Conservation (phyloP, 176 grass and related monocot species). For the Areca catechu region DNA sequence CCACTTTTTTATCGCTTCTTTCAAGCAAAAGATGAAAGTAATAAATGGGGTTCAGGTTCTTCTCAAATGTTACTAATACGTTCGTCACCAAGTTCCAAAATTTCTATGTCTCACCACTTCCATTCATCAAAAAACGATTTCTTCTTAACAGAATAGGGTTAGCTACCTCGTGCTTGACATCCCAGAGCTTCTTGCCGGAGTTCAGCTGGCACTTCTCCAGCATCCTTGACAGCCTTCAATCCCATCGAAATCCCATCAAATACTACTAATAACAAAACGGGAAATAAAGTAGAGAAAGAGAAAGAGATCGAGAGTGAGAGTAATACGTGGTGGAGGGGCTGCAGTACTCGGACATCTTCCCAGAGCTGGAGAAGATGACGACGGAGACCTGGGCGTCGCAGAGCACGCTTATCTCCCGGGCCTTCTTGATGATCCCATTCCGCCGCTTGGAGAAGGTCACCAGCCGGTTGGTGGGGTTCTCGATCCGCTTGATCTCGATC, state of each 20-base stretch:
- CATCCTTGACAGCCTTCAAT: constrained; percentile 53
- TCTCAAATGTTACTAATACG: too few relatives aligned
- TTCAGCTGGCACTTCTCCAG: constrained; percentile 95
- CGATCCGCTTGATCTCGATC: constrained; percentile 98
- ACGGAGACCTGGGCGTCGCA: constrained; percentile 77
- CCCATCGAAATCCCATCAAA: too few relatives aligned
- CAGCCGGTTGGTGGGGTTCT: constrained; percentile 88
- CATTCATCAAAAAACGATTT: background rate
- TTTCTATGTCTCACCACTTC: too few relatives aligned
- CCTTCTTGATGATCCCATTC: constrained; percentile 96
- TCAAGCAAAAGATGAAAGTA: too few relatives aligned
- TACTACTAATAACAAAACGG: background rate
- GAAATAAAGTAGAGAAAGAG: background rate
- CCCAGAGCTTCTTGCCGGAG: constrained; percentile 89
- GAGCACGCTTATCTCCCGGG: constrained; percentile 82
- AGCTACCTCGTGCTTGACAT: constrained; percentile 85
- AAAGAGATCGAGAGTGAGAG: background rate
- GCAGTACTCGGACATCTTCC: constrained; percentile 90
- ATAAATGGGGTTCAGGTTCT: too few relatives aligned
- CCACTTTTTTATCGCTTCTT: too few relatives aligned
- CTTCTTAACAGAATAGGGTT: constrained; percentile 4
- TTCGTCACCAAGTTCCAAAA: too few relatives aligned
- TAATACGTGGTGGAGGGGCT: constrained; percentile 52
- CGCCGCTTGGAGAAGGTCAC: constrained; percentile 89
- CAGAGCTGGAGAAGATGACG: constrained; percentile 87